Percentiles rank a stretch among this genome's conserved stretches.
These are phyloP conservation scores for Collybia sp. DNA, from an alignment of 768 basidiomycete species.

Conservation along the genomic window DNA sequence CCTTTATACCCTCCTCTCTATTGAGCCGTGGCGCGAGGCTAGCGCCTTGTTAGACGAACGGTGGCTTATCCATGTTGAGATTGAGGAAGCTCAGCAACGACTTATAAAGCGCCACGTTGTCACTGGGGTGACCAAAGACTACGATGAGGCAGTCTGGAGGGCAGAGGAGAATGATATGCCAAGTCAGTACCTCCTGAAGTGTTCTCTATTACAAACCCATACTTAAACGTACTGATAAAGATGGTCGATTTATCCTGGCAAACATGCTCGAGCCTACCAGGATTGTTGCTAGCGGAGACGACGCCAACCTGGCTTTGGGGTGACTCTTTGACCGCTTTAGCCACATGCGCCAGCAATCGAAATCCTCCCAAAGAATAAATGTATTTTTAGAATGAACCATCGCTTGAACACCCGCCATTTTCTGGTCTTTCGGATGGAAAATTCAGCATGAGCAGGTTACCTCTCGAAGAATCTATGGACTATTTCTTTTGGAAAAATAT, in stretches of 20 bases:
- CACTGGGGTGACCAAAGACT: constrained; percentile 67
- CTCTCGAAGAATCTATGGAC: too few relatives aligned
- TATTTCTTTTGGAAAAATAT: too few relatives aligned
- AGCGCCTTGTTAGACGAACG: constrained; percentile 68
- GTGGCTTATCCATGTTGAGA: constrained; percentile 65
- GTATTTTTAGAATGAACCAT: not conserved
- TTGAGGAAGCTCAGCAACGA: constrained; percentile 49
- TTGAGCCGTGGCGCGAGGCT: constrained; percentile 68
- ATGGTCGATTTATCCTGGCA: constrained; percentile 38
- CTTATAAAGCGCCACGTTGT: constrained; percentile 71
- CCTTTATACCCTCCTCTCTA: constrained; percentile 76
- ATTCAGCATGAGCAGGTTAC: too few relatives aligned
- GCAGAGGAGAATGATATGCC: constrained; percentile 77
- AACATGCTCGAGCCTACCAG: constrained; percentile 44
- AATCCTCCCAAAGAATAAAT: not conserved
- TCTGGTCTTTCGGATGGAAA: too few relatives aligned
- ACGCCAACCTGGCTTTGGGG: constrained; percentile 13
- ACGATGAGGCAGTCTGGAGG: constrained; percentile 62
- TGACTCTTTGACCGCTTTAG: too few relatives aligned
- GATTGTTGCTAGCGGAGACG: constrained; percentile 31
- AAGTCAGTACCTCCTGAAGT: constrained; percentile 36
- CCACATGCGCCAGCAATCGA: not conserved
- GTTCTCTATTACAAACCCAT: not conserved
- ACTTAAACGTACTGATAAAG: constrained; percentile 17
- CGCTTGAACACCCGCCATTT: not conserved